These are phyloP conservation scores for Cladosporium sp. DNA, from an alignment of 2,329 filamentous ascomycete species.

Conservation along the genomic window DNA sequence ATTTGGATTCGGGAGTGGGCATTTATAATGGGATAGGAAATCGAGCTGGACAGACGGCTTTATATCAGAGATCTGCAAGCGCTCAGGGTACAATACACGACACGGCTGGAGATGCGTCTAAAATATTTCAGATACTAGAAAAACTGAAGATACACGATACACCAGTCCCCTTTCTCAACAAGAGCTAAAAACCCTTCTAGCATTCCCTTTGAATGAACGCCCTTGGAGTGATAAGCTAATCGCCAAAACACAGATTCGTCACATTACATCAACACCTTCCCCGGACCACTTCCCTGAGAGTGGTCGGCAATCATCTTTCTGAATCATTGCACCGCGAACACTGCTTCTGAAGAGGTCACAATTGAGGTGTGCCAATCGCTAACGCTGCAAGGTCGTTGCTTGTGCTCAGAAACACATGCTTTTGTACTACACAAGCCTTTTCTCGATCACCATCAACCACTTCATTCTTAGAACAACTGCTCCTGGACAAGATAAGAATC, in stretches of 20 bases:
- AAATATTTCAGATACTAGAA: not conserved
- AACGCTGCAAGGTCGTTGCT: no score
- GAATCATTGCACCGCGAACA: no score
- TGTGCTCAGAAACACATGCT: no score
- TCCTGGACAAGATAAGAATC: no score
- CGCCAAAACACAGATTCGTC: not conserved
- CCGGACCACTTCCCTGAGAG: not conserved
- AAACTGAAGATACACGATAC: not conserved
- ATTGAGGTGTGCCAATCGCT: no score
- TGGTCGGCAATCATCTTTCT: constrained; percentile 2
- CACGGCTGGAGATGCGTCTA: not conserved
- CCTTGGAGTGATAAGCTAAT: not conserved
- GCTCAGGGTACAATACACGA: not conserved
- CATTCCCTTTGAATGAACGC: not conserved
- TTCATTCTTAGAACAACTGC: no score
- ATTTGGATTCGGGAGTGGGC: not conserved
- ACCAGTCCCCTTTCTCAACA: not conserved
- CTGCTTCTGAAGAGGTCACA: no score
- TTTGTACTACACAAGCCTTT: no score
- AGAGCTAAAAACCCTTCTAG: not conserved
- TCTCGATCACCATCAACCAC: no score
- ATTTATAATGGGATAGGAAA: not conserved
- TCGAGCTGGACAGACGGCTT: not conserved
- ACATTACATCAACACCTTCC: not conserved
- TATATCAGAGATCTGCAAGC: not conserved